Evolutionary conservation across 805 yeast genomes (phyloP).

Genomic region (Candida lessepsii): DNA sequence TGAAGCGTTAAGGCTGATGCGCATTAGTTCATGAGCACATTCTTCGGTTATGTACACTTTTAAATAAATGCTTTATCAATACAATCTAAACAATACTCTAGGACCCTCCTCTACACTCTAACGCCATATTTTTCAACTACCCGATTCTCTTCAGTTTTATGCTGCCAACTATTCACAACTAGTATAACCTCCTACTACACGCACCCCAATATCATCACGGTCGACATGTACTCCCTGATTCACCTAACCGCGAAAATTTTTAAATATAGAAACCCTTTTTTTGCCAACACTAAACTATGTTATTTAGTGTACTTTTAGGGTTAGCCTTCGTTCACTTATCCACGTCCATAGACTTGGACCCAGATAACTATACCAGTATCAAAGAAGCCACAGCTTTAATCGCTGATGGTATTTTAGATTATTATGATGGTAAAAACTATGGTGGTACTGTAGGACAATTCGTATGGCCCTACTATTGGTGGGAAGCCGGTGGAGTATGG

Average conservation of each 20-base stretch:
- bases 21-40: too few relatives aligned
- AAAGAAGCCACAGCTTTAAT: slow-evolving; percentile 57
- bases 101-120: too few relatives aligned
- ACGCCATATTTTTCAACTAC: too few relatives aligned
- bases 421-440: slow-evolving; percentile 62
- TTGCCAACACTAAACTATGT: neutral
- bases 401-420: slow-evolving; percentile 74
- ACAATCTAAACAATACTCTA: too few relatives aligned
- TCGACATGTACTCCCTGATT: neutral
- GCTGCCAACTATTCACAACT: too few relatives aligned
- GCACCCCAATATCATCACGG: neutral
- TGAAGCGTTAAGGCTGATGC: too few relatives aligned
- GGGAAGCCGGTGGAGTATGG: slow-evolving; percentile 98
- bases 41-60: too few relatives aligned
- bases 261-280: neutral
- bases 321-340: neutral
- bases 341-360: slow-evolving; percentile 12
- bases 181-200: too few relatives aligned
- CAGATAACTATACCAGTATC: slow-evolving; percentile 42
- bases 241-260: slow-evolving; percentile 4
- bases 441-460: slow-evolving; percentile 91
- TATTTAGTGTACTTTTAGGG: neutral
- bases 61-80: too few relatives aligned
- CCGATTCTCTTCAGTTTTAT: too few relatives aligned
- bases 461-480: slow-evolving; percentile 91